Evolutionary conservation across 441 rosid species (phyloP), one percentile per base, ranked within the genome.

Genomic region (Brassica hybrid): DNA sequence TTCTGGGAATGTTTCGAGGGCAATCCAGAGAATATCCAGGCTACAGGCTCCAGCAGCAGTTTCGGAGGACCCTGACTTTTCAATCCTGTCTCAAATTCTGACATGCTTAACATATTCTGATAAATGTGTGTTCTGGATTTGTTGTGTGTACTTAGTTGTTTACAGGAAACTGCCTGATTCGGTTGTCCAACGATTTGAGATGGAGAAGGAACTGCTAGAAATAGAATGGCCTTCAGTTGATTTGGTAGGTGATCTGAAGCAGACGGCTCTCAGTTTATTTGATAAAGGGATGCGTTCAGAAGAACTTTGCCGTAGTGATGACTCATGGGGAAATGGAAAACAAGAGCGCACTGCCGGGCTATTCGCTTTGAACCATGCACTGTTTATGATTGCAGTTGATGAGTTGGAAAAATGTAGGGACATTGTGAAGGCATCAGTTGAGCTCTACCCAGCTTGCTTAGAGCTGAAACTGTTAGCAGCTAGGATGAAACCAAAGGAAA

Each of bases 111-210:
- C 90, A 76, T 79, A 86, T 86, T 85, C 96, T 91, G 99, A 94
- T 86, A 91, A 88, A 86, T 90, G 90, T 91, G 85, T 94, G 83
- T 92, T 96, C 89, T 96, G 99, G 99, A 84, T 96, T 89, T 94
- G 92, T 91, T 96, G 98, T 89, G 87, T 91, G 83, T 96, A 94
- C 95, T 89, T 96, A 79, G 92, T 87, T 86, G 73, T 93, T 85
- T 91, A 93, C 98, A 91, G 92, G 93, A 91, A 88, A 80, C 86
- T 93, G 65, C 98, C 96, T 32, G 91, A 81, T 71, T 83, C 86
- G 67, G 77, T 93, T 63, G 83, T 86, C 65, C 86, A 83, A 78
- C 82, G 48, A 72, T 85, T 91, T 81, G 96, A 93, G 82, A 84
- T 78, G 84, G 88, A 83, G 81, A 93, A 93, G 72, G 90, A 87